These are phyloP conservation scores for Penium margaritaceum DNA, from an alignment of 139 green algal genomes.

Conservation along the genomic window DNA sequence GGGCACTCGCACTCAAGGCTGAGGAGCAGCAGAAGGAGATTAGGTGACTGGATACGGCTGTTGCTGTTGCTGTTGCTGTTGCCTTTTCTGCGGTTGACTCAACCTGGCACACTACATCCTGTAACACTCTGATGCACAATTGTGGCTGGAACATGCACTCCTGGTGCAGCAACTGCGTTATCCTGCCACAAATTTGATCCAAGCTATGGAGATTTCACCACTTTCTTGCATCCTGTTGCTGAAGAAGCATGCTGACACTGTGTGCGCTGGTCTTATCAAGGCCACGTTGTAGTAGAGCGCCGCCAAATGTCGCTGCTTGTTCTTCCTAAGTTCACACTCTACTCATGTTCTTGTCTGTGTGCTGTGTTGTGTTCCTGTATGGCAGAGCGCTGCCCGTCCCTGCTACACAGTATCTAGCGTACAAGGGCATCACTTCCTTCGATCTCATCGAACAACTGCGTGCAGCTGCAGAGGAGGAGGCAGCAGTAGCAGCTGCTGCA, in stretches of 20 bases:
- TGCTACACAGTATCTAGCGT: neutral
- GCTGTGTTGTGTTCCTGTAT: neutral
- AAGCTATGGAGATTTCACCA: neutral
- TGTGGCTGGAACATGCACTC: too few relatives aligned
- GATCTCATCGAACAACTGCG: neutral
- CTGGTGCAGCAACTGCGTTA: neutral
- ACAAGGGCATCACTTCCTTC: neutral
- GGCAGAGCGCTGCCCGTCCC: neutral
- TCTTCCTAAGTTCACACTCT: neutral
- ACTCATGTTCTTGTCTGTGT: too few relatives aligned
- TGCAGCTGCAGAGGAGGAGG: neutral
- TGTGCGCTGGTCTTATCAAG: too few relatives aligned
- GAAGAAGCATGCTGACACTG: too few relatives aligned
- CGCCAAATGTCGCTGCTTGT: neutral
- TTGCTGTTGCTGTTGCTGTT: neutral
- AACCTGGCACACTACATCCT: too few relatives aligned
- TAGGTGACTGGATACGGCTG: neutral
- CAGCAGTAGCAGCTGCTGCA: neutral
- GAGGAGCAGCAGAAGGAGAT: conserved; percentile 48
- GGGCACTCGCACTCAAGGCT: conserved; percentile 67
- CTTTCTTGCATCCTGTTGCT: neutral
- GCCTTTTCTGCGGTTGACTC: too few relatives aligned
- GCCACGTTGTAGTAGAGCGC: too few relatives aligned
- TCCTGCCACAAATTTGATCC: neutral
- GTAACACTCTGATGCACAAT: too few relatives aligned